Base-by-base conservation (phyloP, 1,139 yeast species). In the Casaregolazyma suthepensis region DNA sequence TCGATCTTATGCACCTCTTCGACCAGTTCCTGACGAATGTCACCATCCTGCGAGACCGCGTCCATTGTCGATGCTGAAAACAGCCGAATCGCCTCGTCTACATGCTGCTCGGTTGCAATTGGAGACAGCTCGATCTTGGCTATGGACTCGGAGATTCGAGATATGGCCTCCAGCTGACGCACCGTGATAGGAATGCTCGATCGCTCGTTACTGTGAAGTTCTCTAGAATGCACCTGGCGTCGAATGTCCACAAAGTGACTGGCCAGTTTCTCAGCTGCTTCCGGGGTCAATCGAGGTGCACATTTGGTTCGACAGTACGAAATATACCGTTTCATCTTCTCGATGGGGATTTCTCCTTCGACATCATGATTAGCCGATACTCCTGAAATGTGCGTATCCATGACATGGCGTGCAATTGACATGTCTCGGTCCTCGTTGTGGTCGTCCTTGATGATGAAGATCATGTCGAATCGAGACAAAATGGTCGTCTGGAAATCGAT, bases 11-110 rank as follows among this genome's bases (percentile, higher is more conserved):
- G 80, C 50, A 91, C 89, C 66, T 90, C 94, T 40, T 80, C 79
- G 54, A 79, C 77, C 58, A 86, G 70, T 60, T 80, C 79, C 54
- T 77, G 66, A 55, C 79, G 71, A 65, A 73, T 69, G 20, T 75
- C 77, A 45, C 83, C 83, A 54, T 90, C 95, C 70, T 88, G 94
- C 43, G 87, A 87, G 15, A 94, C 96, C 0, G 99, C 99, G 67
- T 90, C 93, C 96, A 94, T 90, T 0, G 99, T 94, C 0, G 99
- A 93, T 0, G 99, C 96, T 56, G 89, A 87, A 71, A 94, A 94
- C 57, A 94, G 73, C 63, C 99, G 76, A 58, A 94, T 87, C 0
- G 98, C 98, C 70, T 94, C 99, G 65, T 89, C 94, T 15, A 93
- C 99, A 66, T 94, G 98, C 58, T 82, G 85, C 61, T 83, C 94